Evolutionary conservation across 75 land plant species (phyloP), one percentile per base, ranked within the genome.

Genomic region (Pinus tabuliformis): DNA sequence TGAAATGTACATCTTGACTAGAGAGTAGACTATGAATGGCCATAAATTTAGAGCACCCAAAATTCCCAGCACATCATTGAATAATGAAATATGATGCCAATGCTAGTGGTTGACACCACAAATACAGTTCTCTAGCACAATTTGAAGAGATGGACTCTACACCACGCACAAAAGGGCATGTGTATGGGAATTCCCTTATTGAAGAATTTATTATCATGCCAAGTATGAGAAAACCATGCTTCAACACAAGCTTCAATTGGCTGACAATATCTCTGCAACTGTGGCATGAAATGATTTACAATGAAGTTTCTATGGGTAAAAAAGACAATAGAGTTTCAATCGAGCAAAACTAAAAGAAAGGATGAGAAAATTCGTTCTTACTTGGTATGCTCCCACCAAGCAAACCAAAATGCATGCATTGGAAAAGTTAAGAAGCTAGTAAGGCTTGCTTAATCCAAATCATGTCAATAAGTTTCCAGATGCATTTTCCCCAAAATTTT

Each of bases 81-180:
- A 26, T 26, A 26, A 26, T 26, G 26, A 26, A 26, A 26, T 26
- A 26, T 26, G 26, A 26, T 26, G 26, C 26, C 26, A 26, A 26
- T 26, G 26, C 26, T 0, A 26, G 26, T 26, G 26, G 26, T 26
- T 26, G 26, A 26, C 26, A 26, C 77, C 56, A 91, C 99, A 76
- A 87, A 93, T 0, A 76, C 60, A 0, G 91, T 87, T 70, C 93
- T 82, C 78, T 89, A 91, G 62, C 87, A 81, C 39, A 96, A 54
- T 68, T 87, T 86, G 62, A 90, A 75, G 30, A 80, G 74, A 58
- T 86, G 91, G 30, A 91, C 37, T 14, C 62, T 57, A 72, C 75
- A 83, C 0, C 72, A 28, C 20, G 80, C 76, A 60, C 81, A 36
- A 9, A 74, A 73, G 56, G 92, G 86, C 21, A 86, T 62, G 26